phyloP scores from a whole-genome alignment of 495 filamentous ascomycete genomes.

The Ramalina peruviana region DNA sequence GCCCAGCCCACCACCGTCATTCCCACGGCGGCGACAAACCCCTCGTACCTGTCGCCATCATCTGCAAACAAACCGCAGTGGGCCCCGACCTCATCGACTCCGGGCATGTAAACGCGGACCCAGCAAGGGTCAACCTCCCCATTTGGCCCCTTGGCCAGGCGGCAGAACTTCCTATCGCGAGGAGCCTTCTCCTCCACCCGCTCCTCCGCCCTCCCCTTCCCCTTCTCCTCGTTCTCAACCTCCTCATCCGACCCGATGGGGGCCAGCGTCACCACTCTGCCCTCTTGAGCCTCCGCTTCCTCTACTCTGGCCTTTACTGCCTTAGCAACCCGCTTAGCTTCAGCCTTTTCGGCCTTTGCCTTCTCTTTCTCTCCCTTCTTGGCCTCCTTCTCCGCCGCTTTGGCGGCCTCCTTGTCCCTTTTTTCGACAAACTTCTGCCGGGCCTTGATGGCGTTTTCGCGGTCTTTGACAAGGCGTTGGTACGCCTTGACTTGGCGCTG shows the following conservation, averaged over 20 bases:
- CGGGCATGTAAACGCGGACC: constrained; percentile 64
- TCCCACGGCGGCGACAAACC: constrained; percentile 61
- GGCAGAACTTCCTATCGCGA: constrained; percentile 62
- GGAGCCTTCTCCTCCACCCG: constrained; percentile 24
- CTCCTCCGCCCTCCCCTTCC: constrained; percentile 4
- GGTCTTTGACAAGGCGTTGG: constrained; percentile 47
- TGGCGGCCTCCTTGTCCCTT: constrained; percentile 33
- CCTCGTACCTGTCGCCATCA: constrained; percentile 48
- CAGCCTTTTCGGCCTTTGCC: constrained; percentile 14
- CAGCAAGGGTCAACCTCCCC: constrained; percentile 46
- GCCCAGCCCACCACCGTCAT: constrained; percentile 53
- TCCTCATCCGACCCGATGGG: constrained; percentile 11
- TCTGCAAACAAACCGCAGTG: constrained; percentile 74
- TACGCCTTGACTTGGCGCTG: constrained; percentile 42
- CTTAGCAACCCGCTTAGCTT: constrained; percentile 11
- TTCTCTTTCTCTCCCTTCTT: constrained; percentile 17
- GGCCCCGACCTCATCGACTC: constrained; percentile 72
- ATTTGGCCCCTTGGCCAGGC: constrained; percentile 42
- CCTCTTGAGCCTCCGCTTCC: constrained; percentile 9
- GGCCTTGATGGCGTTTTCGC: constrained; percentile 45
- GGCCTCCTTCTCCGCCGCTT: constrained; percentile 24
- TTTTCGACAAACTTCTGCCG: constrained; percentile 42
- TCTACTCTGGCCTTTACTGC: constrained; percentile 15
- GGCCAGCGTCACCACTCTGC: background rate
- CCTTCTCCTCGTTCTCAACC: constrained; percentile 11